Evolutionary conservation across 176 grass and related monocot genomes (phyloP).

Genomic region (Paspalum vaginatum): DNA sequence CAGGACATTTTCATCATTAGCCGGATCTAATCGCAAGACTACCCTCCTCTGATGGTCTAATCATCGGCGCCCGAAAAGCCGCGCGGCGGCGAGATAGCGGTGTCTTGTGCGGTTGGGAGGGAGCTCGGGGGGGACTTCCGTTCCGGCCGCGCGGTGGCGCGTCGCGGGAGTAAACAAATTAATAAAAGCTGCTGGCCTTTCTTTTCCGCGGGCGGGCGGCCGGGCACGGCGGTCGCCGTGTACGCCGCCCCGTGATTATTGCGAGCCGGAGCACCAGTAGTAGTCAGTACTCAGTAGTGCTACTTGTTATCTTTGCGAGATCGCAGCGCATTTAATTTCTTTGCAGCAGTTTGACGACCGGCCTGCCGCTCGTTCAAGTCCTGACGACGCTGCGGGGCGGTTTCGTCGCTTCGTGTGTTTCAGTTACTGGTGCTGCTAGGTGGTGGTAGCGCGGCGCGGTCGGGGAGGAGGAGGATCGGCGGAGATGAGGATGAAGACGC

Average conservation of each 20-base stretch:
- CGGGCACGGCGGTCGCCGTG: slow-evolving; percentile 6
- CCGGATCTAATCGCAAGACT: slow-evolving; percentile 29
- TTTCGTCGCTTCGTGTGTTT: slow-evolving; percentile 21
- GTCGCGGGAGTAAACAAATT: slow-evolving; percentile 30
- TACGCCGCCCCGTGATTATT: slow-evolving; percentile 24
- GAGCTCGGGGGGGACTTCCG: neutral
- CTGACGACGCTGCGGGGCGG: slow-evolving; percentile 3
- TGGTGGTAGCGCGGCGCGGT: neutral
- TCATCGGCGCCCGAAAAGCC: slow-evolving; percentile 49
- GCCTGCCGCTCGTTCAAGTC: slow-evolving; percentile 23
- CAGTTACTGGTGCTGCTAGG: slow-evolving; percentile 8
- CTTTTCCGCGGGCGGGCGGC: neutral
- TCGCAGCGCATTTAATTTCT: slow-evolving; percentile 19
- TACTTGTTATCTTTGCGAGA: neutral
- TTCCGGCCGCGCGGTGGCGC: neutral
- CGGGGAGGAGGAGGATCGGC: neutral
- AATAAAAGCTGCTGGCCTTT: neutral
- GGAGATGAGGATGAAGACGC: slow-evolving; percentile 69
- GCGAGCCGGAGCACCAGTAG: neutral
- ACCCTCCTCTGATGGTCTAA: slow-evolving; percentile 33
- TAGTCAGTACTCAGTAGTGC: neutral
- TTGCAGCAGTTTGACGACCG: slow-evolving; percentile 7
- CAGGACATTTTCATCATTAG: neutral
- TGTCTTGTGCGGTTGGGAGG: neutral
- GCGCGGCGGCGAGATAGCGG: neutral